A percentile compares a stretch with the other conserved stretches of the same genome.
These are phyloP conservation scores for Hortiboletus flavorubellus DNA, from an alignment of 768 basidiomycete genomes.

Conservation along the genomic window DNA sequence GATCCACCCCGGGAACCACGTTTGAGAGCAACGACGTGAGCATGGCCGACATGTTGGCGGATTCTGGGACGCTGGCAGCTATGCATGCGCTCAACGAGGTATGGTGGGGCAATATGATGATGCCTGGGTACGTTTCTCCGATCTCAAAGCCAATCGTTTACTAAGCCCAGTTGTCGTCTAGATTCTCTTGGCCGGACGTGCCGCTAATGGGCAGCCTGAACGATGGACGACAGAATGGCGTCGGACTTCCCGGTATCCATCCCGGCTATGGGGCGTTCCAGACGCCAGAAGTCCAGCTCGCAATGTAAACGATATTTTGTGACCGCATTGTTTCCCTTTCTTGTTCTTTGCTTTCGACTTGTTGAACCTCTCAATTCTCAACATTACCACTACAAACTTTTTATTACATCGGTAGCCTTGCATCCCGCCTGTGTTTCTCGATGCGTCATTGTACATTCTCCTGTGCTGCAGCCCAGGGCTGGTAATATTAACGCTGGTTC, in stretches of 20 bases:
- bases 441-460: neutral
- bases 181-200: constrained; percentile 33
- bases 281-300: constrained; percentile 22
- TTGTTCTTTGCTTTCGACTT: neutral
- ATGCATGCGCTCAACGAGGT: constrained; percentile 70
- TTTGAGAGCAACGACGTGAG: constrained; percentile 16
- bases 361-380: neutral
- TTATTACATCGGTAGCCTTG: neutral
- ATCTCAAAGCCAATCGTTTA: too few species aligned
- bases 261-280: constrained; percentile 20
- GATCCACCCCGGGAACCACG: neutral
- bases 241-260: constrained; percentile 19
- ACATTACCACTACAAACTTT: neutral
- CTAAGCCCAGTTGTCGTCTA: neutral
- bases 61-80: constrained; percentile 61
- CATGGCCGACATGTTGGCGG: constrained; percentile 30
- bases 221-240: constrained; percentile 10
- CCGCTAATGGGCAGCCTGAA: constrained; percentile 22
- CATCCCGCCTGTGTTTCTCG: neutral
- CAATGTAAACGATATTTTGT: constrained; percentile 12
- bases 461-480: neutral
- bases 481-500: neutral
- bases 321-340: neutral
- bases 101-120: constrained; percentile 82
- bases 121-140: constrained; percentile 54